Base-by-base conservation (phyloP, 352 stramenopile species). In the Albugo laibachii region DNA sequence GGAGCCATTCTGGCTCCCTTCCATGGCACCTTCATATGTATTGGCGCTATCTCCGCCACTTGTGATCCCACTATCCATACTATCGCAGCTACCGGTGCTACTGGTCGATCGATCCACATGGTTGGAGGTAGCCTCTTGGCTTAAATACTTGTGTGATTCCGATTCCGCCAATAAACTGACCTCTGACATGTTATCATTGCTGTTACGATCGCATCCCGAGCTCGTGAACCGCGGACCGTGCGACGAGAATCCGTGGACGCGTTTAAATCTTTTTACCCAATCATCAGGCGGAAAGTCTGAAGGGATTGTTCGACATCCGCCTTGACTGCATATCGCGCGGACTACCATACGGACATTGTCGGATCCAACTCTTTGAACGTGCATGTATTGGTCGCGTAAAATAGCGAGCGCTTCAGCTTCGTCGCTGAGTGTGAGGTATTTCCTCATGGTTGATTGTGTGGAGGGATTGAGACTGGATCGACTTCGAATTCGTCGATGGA, bases 281-380 rank as follows among this genome's bases (percentile, higher is more conserved):
- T 52, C 42, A 2, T 50, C 52, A 6, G 57, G 57, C 5, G 71
- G 66, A 27, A 83, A 81, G 38, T 64, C 58, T 2, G 54, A 12
- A 3, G 68, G 62, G 13, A 83, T 61, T 6, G 54, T 34, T 12
- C 63, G 58, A 11, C 57, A 59, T 11, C 61, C 63, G 36, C 66
- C 65, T 20, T 62, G 57, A 20, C 65, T 57, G 11, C 63, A 64
- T 47, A 83, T 62, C 20, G 62, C 53, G n/a, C 71, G 71, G 43
- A 71, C 66, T n/a, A 80, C 66, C 48, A 73, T 66, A 16, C 57
- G 59, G 41, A 83, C 73, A 55, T 83, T 67, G 38, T 78, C 66
- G 34, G 61, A 68, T 24, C 64, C 71, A 51, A 75, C 56, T 47
- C 51, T 61, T 21, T 59, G 42, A 16, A 71, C 59, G 45, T 57